Evolutionary conservation across 768 basidiomycete species (phyloP).

Genomic region (Mrakia blollopis): DNA sequence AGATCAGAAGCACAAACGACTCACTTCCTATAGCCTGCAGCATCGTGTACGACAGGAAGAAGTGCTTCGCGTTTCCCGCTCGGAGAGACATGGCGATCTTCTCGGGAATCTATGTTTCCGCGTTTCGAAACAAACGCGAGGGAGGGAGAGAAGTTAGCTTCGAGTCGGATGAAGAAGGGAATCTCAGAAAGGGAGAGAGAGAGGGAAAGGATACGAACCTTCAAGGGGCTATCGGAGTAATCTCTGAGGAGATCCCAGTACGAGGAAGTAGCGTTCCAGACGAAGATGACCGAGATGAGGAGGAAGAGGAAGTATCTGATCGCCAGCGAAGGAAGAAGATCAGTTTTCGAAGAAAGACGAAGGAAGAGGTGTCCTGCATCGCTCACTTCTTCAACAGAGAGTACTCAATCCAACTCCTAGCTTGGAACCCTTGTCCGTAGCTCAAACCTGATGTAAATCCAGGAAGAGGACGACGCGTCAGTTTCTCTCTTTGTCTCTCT

Average conservation of each 20-base stretch:
- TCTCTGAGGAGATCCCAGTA: conserved; percentile 54
- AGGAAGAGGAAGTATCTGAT: conserved; percentile 88
- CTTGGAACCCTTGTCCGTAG: conserved; percentile 83
- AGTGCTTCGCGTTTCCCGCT: conserved; percentile 49
- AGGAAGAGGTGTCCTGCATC: conserved; percentile 38
- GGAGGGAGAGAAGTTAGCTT: not conserved
- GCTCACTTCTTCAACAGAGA: conserved; percentile 91
- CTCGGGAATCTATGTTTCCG: conserved; percentile 59
- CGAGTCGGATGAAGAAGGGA: not conserved
- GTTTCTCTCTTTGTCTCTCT: not conserved
- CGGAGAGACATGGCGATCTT: conserved; percentile 74
- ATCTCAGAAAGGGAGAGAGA: too few relatives aligned
- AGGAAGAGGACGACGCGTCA: conserved; percentile 34
- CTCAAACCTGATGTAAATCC: conserved; percentile 73
- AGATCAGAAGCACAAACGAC: not conserved
- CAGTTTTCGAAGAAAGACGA: not conserved
- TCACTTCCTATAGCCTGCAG: conserved; percentile 39
- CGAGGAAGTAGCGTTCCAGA: conserved; percentile 84
- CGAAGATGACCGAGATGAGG: conserved; percentile 85
- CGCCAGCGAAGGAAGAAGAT: not conserved
- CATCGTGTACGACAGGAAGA: conserved; percentile 51
- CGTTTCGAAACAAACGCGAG: conserved; percentile 17
- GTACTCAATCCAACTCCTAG: conserved; percentile 89
- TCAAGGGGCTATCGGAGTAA: not conserved
- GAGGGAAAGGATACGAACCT: not conserved